Evolutionary conservation across 345 rosid genomes (phyloP).

Genomic region (Rhodamnia argentea): DNA sequence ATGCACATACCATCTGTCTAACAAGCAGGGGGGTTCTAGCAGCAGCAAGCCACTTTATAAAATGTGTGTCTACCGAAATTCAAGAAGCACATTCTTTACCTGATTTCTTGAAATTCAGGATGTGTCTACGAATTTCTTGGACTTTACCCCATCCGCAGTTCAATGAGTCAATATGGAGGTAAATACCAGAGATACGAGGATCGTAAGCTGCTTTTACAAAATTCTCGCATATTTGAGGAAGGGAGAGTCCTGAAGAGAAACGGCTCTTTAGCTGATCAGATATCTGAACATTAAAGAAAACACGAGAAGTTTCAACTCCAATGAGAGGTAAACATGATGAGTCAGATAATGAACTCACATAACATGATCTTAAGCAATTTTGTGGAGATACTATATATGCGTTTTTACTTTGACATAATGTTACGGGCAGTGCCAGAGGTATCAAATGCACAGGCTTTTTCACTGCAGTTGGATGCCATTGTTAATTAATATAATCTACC

Average conservation of each 20-base stretch:
- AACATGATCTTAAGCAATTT: background rate
- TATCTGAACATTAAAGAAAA: conserved; percentile 45
- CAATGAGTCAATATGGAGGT: conserved; percentile 79
- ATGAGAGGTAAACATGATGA: background rate
- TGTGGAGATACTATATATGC: background rate
- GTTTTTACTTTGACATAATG: background rate
- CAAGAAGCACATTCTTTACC: conserved; percentile 21
- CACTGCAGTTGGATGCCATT: background rate
- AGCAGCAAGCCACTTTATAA: background rate
- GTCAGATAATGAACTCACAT: background rate
- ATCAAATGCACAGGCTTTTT: background rate
- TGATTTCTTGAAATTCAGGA: conserved; percentile 83
- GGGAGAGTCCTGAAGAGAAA: conserved; percentile 72
- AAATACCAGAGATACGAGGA: conserved; percentile 83
- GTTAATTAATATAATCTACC: background rate
- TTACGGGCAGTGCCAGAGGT: background rate
- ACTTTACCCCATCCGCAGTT: conserved; percentile 95
- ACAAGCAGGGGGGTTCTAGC: background rate
- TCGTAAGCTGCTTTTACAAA: conserved; percentile 82
- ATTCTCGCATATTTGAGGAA: conserved; percentile 88
- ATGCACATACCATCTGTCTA: background rate
- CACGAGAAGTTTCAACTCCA: background rate
- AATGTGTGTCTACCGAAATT: background rate
- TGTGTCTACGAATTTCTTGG: conserved; percentile 82
- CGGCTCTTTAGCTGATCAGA: conserved; percentile 91